phyloP scores from a whole-genome alignment of 2,329 filamentous ascomycete species.

The Botrytis deweyae region DNA sequence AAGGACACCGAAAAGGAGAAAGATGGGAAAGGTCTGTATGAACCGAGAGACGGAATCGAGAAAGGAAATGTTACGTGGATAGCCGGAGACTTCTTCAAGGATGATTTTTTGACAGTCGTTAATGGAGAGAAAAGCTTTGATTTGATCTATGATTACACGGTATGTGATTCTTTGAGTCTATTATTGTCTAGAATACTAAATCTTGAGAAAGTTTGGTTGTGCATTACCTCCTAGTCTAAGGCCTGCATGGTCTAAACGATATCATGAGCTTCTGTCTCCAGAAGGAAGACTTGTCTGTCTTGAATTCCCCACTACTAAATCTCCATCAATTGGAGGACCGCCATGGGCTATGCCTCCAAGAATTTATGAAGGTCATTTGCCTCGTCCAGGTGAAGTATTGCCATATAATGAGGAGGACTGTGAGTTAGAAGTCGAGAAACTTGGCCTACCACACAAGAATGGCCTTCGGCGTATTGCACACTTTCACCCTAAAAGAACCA shows the following conservation, averaged over 20 bases:
- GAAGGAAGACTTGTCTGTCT: slow-evolving; percentile 60
- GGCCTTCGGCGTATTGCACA: slow-evolving; percentile 48
- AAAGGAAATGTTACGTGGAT: slow-evolving; percentile 57
- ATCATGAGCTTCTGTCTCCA: slow-evolving; percentile 50
- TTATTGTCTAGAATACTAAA: slow-evolving; percentile 21
- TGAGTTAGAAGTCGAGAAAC: slow-evolving; percentile 46
- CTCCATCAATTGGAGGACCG: slow-evolving; percentile 63
- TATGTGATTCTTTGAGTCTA: slow-evolving; percentile 39
- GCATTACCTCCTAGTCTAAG: slow-evolving; percentile 56
- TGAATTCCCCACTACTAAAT: slow-evolving; percentile 76
- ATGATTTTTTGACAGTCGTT: slow-evolving; percentile 52
- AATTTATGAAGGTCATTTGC: slow-evolving; percentile 71
- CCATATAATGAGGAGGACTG: slow-evolving; percentile 57
- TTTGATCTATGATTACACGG: slow-evolving; percentile 63
- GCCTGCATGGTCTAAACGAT: slow-evolving; percentile 53
- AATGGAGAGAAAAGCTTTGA: slow-evolving; percentile 56
- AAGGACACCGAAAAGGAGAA: slow-evolving; percentile 28
- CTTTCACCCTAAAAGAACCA: slow-evolving; percentile 52
- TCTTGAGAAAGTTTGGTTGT: slow-evolving; percentile 55
- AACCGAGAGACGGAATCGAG: slow-evolving; percentile 44
- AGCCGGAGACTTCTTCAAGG: slow-evolving; percentile 64
- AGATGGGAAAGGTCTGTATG: slow-evolving; percentile 46
- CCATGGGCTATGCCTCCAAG: slow-evolving; percentile 69
- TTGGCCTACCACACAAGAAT: slow-evolving; percentile 45
- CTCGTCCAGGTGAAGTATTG: slow-evolving; percentile 65